Evolutionary conservation across 2,329 filamentous ascomycete genomes (phyloP), one percentile per base, ranked within the genome.

Genomic region (Aspergillus oerlinghausenensis): DNA sequence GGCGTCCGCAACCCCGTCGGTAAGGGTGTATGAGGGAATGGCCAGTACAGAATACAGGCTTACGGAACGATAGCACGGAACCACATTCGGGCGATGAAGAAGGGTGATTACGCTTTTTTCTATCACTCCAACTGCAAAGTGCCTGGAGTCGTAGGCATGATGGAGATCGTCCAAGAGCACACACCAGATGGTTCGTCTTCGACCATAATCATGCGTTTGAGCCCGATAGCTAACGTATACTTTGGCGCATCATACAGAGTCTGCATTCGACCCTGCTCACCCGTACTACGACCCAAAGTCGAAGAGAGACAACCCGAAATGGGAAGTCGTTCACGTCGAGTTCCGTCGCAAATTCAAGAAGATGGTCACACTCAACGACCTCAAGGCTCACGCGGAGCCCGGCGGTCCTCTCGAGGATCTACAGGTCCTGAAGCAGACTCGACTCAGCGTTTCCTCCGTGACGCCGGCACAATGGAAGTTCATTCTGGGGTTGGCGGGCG

Each of bases 51-150:
- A 51, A 53, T 19, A 40, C 2, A 11, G 35, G 48, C 66, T 70
- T 45, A 72, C 62, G 19, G 42, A 23, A 45, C 9, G 40, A 53
- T 72, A 75, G 93, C 93, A 6, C 85, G 90, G 26, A 97, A 97
- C 68, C 91, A 97, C 70, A 87, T 99, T 76, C 85, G 90, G 29
- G 84, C 86, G 8, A 99, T 99, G 94, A 92, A 90, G 66, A 86
- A 87, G 55, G 92, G 92, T 51, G 94, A 99, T 69, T 80, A 92
- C 32, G 92, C 92, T 26, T 97, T 99, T 77, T 97, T 99, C 77
- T 97, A 97, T 71, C 93, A 97, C 75, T 96, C 90, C 49, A 96
- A 94, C 67, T 94, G 90, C 75, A 96, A 95, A 71, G 84, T 88
- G 25, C 92, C 92, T 0, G 93, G 90, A 2, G 91, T 97, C 50